These are phyloP conservation scores for Leccinum subgranulosum DNA, from an alignment of 768 basidiomycete species.

Conservation along the genomic window DNA sequence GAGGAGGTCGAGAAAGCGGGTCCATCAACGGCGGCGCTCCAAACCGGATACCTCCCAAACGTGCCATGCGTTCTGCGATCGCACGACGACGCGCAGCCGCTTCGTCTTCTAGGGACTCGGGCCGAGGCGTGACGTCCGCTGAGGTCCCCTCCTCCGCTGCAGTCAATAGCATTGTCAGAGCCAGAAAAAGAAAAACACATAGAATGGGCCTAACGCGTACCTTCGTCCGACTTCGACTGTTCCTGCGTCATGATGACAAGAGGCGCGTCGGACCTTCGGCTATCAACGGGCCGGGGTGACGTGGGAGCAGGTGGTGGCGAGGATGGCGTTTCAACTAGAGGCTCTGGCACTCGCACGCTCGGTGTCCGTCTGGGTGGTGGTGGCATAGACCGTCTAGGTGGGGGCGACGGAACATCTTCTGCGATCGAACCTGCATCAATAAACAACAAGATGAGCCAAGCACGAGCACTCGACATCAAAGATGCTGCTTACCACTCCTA, in stretches of 20 bases:
- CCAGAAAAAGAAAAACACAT: neutral
- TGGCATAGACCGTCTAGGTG: constrained; percentile 18
- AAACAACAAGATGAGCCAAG: constrained; percentile 1
- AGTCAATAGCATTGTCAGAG: neutral
- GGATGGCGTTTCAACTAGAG: constrained; percentile 7
- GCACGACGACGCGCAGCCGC: constrained; percentile 59
- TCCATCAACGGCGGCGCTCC: constrained; percentile 56
- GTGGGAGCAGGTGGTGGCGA: constrained; percentile 20
- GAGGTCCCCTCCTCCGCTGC: constrained; percentile 13
- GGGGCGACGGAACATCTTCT: constrained; percentile 10
- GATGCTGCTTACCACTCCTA: constrained; percentile 21
- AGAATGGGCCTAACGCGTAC: neutral
- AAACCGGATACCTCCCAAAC: constrained; percentile 81
- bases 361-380: constrained; percentile 20
- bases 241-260: constrained; percentile 25
- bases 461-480: neutral
- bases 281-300: constrained; percentile 12
- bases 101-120: constrained; percentile 36
- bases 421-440: constrained; percentile 8
- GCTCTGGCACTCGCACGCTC: constrained; percentile 15
- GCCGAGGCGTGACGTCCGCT: constrained; percentile 6
- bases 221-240: constrained; percentile 3
- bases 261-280: constrained; percentile 18
- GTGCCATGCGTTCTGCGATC: constrained; percentile 95
- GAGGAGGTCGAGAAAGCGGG: constrained; percentile 36